phyloP scores from a whole-genome alignment of 2,329 filamentous ascomycete species.

The Aspergillus udagawae region DNA sequence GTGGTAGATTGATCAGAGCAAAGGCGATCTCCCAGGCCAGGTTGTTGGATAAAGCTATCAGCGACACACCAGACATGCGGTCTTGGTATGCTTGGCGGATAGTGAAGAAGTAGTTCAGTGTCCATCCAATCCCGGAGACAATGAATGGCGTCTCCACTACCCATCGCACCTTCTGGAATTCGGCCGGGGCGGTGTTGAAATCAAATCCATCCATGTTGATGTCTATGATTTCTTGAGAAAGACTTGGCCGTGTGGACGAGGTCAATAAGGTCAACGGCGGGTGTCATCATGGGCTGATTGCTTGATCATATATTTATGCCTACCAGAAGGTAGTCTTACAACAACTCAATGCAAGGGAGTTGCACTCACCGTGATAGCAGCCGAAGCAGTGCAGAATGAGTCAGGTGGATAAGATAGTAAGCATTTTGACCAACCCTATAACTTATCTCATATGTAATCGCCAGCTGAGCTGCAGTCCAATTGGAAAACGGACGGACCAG shows the following conservation, averaged over 20 bases:
- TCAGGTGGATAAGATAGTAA: background rate
- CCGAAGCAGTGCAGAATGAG: background rate
- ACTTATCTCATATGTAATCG: background rate
- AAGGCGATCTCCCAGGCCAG: constrained; percentile 4
- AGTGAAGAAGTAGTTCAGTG: constrained; percentile 2
- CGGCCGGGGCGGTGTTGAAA: background rate
- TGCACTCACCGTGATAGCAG: background rate
- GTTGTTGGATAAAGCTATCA: constrained; percentile 2
- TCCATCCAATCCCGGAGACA: constrained; percentile 1
- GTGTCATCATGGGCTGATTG: background rate
- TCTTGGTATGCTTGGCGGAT: constrained; percentile 1
- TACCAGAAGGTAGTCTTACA: background rate
- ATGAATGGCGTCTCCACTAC: background rate
- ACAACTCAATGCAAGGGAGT: background rate
- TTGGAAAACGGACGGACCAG: background rate
- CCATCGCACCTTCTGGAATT: constrained; percentile 1
- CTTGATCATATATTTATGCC: background rate
- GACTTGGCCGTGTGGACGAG: background rate
- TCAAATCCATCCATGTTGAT: constrained; percentile 3
- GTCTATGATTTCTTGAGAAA: background rate
- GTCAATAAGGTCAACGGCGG: background rate
- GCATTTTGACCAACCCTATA: background rate
- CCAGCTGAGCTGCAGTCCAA: background rate
- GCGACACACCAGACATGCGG: background rate
- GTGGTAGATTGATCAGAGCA: background rate